Evolutionary conservation across 1,284 basidiomycete genomes (phyloP).

Genomic region (Porodaedalea pini): DNA sequence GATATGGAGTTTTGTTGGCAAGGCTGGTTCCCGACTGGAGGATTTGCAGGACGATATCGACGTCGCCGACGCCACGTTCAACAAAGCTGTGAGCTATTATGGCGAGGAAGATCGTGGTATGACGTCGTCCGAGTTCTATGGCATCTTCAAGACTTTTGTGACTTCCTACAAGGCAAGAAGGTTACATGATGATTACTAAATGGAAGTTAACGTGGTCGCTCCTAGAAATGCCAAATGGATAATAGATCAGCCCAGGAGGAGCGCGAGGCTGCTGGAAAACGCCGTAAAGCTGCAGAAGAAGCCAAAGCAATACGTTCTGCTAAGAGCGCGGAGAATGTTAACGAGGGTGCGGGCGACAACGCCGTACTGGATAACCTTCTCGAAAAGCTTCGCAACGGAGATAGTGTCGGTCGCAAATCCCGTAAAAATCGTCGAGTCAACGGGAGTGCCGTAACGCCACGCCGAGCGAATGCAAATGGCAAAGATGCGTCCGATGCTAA

Average conservation of each 20-base stretch:
- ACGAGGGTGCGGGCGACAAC: constrained; percentile 52
- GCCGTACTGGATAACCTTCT: constrained; percentile 71
- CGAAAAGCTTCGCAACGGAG: constrained; percentile 69
- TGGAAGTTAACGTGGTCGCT: constrained; percentile 17
- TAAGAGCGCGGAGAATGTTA: constrained; percentile 40
- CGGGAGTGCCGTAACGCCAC: constrained; percentile 34
- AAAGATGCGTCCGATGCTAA: constrained; percentile 30
- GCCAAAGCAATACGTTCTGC: constrained; percentile 54
- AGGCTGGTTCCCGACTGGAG: constrained; percentile 70
- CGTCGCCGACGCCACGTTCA: constrained; percentile 75
- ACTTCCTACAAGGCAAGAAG: constrained; percentile 78
- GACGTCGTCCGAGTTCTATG: constrained; percentile 86
- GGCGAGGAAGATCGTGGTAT: constrained; percentile 87
- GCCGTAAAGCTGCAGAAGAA: constrained; percentile 62
- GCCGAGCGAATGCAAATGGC: constrained; percentile 41
- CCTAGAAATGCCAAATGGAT: constrained; percentile 79
- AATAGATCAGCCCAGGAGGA: constrained; percentile 72
- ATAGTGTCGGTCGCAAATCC: constrained; percentile 55
- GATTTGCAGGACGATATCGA: constrained; percentile 84
- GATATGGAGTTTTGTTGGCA: constrained; percentile 85
- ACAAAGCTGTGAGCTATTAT: constrained; percentile 83
- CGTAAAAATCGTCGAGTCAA: constrained; percentile 46
- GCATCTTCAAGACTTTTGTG: constrained; percentile 91
- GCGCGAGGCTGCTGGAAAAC: constrained; percentile 57
- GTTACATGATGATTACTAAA: constrained; percentile 23